Conservation (phyloP, 805 yeast species). For the Clavispora carvajalis region DNA sequence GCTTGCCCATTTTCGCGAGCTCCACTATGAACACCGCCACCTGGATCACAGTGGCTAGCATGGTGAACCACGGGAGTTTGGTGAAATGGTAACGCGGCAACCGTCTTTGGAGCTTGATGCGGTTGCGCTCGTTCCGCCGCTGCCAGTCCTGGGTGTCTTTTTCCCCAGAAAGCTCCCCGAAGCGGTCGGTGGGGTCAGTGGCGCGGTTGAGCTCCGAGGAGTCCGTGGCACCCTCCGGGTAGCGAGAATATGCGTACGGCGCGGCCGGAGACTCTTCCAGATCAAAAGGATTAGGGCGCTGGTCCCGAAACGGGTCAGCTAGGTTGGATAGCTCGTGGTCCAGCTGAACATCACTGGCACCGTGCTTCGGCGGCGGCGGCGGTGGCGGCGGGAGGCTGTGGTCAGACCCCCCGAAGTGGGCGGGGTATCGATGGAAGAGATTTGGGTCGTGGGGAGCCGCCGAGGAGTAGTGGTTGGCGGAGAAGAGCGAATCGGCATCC, state of each 20-base stretch:
- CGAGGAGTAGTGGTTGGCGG: no score
- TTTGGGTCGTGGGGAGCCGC: no score
- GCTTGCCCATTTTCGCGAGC: slow-evolving; percentile 47
- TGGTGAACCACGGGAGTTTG: slow-evolving; percentile 37
- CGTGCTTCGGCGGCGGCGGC: not conserved
- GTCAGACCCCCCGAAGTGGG: not conserved
- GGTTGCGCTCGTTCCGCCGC: slow-evolving; percentile 10
- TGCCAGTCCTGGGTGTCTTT: not conserved
- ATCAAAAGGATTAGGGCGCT: not conserved
- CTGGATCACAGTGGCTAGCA: slow-evolving; percentile 42
- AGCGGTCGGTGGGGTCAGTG: not conserved
- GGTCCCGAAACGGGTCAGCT: not conserved
- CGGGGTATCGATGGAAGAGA: not conserved
- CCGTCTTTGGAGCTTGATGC: slow-evolving; percentile 11
- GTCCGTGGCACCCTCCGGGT: not conserved
- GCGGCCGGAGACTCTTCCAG: not conserved
- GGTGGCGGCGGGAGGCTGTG: not conserved
- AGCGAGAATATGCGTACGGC: not conserved
- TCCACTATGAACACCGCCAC: slow-evolving; percentile 58
- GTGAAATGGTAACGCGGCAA: slow-evolving; percentile 18
- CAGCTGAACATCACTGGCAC: not conserved
- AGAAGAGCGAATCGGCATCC: not conserved
- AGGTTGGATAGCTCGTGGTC: not conserved
- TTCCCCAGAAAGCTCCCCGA: not conserved
- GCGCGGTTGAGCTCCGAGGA: not conserved